These are phyloP conservation scores for Zea mays DNA, from an alignment of 176 grass and related monocot genomes.

Conservation along the genomic window Zm-B73-REFERENCE-NAM-5.0 NC_050103.1:81709001-81709500, in stretches of 20 bases:
- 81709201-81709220: conserved; percentile 76
- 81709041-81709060: conserved; percentile 35
- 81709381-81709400: conserved; percentile 28
- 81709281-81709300: background rate
- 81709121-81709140: background rate
- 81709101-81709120: background rate
- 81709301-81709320: background rate
- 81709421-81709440: background rate
- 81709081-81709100: background rate
- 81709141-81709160: background rate
- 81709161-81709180: conserved; percentile 55
- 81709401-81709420: background rate
- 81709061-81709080: conserved; percentile 41
- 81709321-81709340: conserved; percentile 23
- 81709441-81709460: background rate
- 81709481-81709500: conserved; percentile 6
- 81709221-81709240: conserved; percentile 70
- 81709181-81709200: conserved; percentile 63
- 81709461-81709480: background rate
- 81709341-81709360: conserved; percentile 62
- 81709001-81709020: conserved; percentile 49
- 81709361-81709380: conserved; percentile 49
- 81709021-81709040: conserved; percentile 69
- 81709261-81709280: background rate
- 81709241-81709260: conserved; percentile 53